Evolutionary conservation across 1,139 yeast genomes (phyloP), one percentile per base, ranked within the genome.

Genomic region (Geotrichum citri-aurantii): DNA sequence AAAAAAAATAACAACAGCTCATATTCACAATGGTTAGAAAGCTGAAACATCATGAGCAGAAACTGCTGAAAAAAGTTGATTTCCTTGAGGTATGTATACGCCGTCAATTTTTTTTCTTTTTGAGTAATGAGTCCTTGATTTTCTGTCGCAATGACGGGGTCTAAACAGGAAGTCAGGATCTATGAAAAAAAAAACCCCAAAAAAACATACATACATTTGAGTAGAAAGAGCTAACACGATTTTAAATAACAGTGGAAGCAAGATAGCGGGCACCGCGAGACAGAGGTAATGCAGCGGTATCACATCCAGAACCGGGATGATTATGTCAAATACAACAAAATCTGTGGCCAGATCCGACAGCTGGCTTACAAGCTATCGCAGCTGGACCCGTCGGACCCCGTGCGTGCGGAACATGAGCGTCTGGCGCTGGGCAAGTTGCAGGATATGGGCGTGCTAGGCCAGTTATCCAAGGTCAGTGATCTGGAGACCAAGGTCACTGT

Each of bases 271-370:
- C 99, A 95, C 72, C 79, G 99, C 64, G 99, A 93, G 68, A 86
- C 96, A 42, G 95, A 89, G 72, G 96, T 95, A 50, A 93, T 93
- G 96, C 81, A 95, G 68, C 88, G 90, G 57, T 95, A 92, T 73
- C 97, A 92, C 71, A 81, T 95, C 57, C 97, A 90, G 69, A 88
- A 92, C 72, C 82, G 99, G 70, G 97, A 91, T 72, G 99, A 95
- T 73, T 95, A 95, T 73, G 95, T 88, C 71, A 90, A 91, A 71
- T 93, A 93, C 73, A 93, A 93, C 76, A 85, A 83, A 68, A 82
- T 92, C 53, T 91, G 97, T 73, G 99, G 99, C 65, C 88, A 88
- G 55, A 81, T 95, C 56, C 81, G 97, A 57, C 89, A 90, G 66
- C 74, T 92, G 47, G 97, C 97, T 3, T 86, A 90, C 70, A 87